Percentiles rank a stretch among this genome's conserved stretches.
phyloP scores from a whole-genome alignment of 2,329 filamentous ascomycete species.

The Aureobasidium lini region DNA sequence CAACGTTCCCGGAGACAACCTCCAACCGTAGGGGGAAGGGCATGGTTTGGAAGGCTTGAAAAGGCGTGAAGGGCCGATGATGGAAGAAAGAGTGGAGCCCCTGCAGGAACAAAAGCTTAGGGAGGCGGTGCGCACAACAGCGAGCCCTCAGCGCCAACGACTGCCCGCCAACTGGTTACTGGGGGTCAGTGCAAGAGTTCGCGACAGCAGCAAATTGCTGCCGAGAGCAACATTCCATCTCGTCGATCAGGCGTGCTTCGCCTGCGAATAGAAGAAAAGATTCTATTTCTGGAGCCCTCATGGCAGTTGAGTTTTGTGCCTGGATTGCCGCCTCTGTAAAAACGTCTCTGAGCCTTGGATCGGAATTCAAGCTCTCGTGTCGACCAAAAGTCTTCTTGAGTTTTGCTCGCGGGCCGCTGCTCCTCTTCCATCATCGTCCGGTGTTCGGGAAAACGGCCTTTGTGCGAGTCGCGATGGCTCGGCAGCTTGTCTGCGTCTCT shows the following conservation, averaged over 20 bases:
- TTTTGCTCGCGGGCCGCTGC: background rate
- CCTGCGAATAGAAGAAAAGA: conserved; percentile 7
- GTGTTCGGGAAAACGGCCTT: conserved; percentile 2
- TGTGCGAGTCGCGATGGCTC: background rate
- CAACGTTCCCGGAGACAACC: background rate
- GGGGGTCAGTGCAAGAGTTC: conserved; percentile 12
- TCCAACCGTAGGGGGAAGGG: background rate
- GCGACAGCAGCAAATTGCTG: conserved; percentile 8
- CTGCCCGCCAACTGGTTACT: background rate
- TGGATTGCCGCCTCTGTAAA: background rate
- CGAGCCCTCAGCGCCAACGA: conserved; percentile 2
- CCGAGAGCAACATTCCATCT: conserved; percentile 6
- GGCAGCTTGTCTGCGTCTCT: background rate
- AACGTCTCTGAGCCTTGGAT: background rate
- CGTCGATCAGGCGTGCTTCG: conserved; percentile 10
- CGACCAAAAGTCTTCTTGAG: background rate
- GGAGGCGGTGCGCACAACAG: conserved; percentile 9
- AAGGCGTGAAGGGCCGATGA: conserved; percentile 12
- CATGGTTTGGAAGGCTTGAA: conserved; percentile 2
- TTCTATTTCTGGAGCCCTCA: conserved; percentile 5
- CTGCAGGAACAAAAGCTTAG: conserved; percentile 15
- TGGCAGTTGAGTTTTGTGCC: conserved; percentile 8
- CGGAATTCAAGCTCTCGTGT: conserved; percentile 8
- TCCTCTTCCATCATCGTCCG: conserved; percentile 11
- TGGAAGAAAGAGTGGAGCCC: conserved; percentile 13